phyloP scores from a whole-genome alignment of 805 yeast genomes.

The Teunomyces stri region DNA sequence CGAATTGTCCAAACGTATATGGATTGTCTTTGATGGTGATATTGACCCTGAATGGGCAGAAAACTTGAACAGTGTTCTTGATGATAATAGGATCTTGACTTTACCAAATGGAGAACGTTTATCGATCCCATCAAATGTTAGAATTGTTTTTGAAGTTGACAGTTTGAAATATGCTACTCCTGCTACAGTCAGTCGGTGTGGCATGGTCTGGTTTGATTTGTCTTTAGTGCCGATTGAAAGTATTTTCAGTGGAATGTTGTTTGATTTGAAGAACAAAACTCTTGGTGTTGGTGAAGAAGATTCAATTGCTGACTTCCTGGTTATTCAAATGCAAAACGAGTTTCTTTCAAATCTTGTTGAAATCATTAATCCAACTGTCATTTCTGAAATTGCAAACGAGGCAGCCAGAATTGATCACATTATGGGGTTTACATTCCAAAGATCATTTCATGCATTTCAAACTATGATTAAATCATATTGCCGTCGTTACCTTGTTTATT shows the following conservation, averaged over 20 bases:
- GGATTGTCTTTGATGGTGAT: conserved; percentile 91
- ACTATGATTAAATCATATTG: conserved; percentile 39
- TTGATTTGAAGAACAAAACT: conserved; percentile 15
- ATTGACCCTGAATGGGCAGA: conserved; percentile 95
- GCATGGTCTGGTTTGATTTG: conserved; percentile 72
- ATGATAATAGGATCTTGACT: conserved; percentile 79
- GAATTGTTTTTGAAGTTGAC: conserved; percentile 76
- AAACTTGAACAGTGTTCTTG: conserved; percentile 82
- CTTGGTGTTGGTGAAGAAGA: conserved; percentile 10
- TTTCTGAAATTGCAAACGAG: conserved; percentile 5
- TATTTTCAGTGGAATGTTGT: conserved; percentile 12
- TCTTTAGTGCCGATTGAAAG: conserved; percentile 18
- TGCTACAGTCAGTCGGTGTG: conserved; percentile 92
- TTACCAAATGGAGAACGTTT: conserved; percentile 89
- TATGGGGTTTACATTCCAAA: conserved; percentile 44
- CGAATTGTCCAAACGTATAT: conserved; percentile 52
- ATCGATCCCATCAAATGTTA: conserved; percentile 59
- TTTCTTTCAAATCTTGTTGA: conserved; percentile 18
- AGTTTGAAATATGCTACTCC: conserved; percentile 68
- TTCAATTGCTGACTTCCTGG: conserved; percentile 4
- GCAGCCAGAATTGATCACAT: conserved; percentile 43
- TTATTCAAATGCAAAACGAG: conserved; percentile 10
- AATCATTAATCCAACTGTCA: not conserved
- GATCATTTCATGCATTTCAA: conserved; percentile 39
- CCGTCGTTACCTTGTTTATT: conserved; percentile 16